These are phyloP conservation scores for Zea luxurians DNA, from an alignment of 176 grass and related monocot species.

Conservation along the genomic window DNA sequence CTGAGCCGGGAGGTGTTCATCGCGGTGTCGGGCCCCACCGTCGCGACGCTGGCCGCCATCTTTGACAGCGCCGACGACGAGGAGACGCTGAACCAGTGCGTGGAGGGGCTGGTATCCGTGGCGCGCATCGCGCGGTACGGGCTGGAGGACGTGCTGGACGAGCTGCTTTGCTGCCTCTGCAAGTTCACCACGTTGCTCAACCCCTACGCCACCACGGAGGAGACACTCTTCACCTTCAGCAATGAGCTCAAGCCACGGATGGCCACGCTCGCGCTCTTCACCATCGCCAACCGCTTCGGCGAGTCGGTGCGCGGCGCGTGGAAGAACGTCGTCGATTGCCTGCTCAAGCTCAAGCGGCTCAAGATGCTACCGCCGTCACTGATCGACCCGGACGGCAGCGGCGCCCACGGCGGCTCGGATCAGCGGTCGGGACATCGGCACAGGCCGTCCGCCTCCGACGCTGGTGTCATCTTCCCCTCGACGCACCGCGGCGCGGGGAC, in stretches of 20 bases:
- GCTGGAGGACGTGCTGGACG: constrained; percentile 76
- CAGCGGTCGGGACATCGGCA: constrained; percentile 20
- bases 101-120: constrained; percentile 76
- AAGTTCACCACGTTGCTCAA: constrained; percentile 94
- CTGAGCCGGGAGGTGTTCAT: constrained; percentile 75
- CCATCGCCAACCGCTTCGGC: constrained; percentile 86
- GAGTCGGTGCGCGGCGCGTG: constrained; percentile 69
- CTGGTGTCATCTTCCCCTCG: constrained; percentile 69
- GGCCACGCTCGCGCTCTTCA: constrained; percentile 87
- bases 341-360: constrained; percentile 91
- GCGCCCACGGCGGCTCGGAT: neutral
- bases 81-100: constrained; percentile 72
- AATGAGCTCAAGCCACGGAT: constrained; percentile 85
- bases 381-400: constrained; percentile 42
- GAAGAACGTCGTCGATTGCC: constrained; percentile 86
- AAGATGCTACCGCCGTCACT: constrained; percentile 67
- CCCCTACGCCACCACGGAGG: constrained; percentile 79
- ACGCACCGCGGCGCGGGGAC: constrained; percentile 53
- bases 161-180: constrained; percentile 94
- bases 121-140: constrained; percentile 77
- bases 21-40: constrained; percentile 62
- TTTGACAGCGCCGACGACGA: constrained; percentile 84
- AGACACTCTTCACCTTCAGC: constrained; percentile 88
- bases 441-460: neutral
- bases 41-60: constrained; percentile 71